A percentile compares a stretch with the other conserved stretches of the same genome.
phyloP scores from a whole-genome alignment of 768 basidiomycete genomes.

The Kwoniella botswanensis region DNA sequence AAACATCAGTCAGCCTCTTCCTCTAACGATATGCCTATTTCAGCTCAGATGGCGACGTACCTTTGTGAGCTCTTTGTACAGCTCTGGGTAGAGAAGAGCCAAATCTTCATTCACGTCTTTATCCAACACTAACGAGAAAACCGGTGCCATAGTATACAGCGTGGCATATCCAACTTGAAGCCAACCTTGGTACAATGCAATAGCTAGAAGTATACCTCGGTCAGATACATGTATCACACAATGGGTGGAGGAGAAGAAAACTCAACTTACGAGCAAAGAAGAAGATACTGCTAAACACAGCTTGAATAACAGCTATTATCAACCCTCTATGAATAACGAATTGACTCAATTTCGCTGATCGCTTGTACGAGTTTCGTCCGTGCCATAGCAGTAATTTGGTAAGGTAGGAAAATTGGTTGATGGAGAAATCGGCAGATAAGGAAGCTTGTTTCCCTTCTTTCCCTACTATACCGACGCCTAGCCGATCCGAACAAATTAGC shows the following conservation, averaged over 20 bases:
- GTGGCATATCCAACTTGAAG: conserved; percentile 96
- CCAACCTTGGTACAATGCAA: conserved; percentile 98
- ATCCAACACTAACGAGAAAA: conserved; percentile 95
- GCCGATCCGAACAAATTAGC: conserved; percentile 11
- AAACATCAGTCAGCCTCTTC: neutral
- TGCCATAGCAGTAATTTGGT: conserved; percentile 98
- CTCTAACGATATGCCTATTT: too few relatives aligned
- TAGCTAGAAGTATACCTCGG: conserved; percentile 64
- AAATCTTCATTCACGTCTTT: conserved; percentile 94
- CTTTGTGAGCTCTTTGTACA: conserved; percentile 98
- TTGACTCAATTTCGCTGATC: conserved; percentile 95
- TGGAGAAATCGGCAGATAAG: conserved; percentile 97
- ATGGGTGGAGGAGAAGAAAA: neutral
- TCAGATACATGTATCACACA: neutral
- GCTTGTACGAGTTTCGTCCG: conserved; percentile 96
- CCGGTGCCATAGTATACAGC: conserved; percentile 96
- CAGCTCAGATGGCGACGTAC: conserved; percentile 59
- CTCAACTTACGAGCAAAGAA: conserved; percentile 58
- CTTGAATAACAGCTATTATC: conserved; percentile 97
- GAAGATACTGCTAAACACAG: conserved; percentile 78
- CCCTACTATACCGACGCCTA: conserved; percentile 95
- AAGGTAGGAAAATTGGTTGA: conserved; percentile 93
- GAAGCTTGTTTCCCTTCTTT: conserved; percentile 99
- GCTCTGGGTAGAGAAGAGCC: conserved; percentile 91
- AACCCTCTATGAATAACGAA: conserved; percentile 98